Evolutionary conservation across 306 rosid genomes (phyloP).

Genomic region (Medicago lupulina): DNA sequence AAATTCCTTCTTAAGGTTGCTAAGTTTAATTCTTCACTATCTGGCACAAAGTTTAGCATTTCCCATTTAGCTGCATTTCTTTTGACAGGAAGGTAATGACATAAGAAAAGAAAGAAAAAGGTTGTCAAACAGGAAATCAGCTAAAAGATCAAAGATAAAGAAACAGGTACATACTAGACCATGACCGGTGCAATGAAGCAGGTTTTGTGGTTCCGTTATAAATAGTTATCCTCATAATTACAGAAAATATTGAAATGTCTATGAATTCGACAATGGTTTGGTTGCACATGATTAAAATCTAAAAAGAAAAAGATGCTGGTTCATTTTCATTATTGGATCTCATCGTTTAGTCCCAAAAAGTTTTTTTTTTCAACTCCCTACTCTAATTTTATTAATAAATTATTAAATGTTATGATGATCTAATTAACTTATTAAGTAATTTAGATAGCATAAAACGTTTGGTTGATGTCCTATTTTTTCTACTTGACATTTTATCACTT

Average conservation of each 20-base stretch:
- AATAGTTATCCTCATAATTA: constrained; percentile 20
- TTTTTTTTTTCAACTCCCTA: background rate
- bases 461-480: constrained; percentile 20
- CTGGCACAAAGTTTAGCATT: background rate
- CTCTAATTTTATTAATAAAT: constrained; percentile 18
- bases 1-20: constrained; percentile 12
- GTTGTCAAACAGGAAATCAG: constrained; percentile 66
- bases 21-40: constrained; percentile 17
- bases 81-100: constrained; percentile 58
- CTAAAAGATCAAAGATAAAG: constrained; percentile 64
- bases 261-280: background rate
- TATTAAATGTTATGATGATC: background rate
- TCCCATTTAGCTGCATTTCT: constrained; percentile 30
- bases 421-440: background rate
- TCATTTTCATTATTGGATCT: constrained; percentile 2
- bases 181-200: background rate
- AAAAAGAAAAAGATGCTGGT: background rate
- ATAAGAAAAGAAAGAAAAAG: constrained; percentile 61
- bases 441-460: background rate
- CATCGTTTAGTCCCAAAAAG: background rate
- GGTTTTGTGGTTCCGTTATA: constrained; percentile 1
- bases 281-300: constrained; percentile 16
- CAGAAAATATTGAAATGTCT: constrained; percentile 16
- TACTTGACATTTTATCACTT: background rate
- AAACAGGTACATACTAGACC: constrained; percentile 54